These are phyloP conservation scores for Penicillium sp. DNA, from an alignment of 2,329 filamentous ascomycete species.

Conservation along the genomic window DNA sequence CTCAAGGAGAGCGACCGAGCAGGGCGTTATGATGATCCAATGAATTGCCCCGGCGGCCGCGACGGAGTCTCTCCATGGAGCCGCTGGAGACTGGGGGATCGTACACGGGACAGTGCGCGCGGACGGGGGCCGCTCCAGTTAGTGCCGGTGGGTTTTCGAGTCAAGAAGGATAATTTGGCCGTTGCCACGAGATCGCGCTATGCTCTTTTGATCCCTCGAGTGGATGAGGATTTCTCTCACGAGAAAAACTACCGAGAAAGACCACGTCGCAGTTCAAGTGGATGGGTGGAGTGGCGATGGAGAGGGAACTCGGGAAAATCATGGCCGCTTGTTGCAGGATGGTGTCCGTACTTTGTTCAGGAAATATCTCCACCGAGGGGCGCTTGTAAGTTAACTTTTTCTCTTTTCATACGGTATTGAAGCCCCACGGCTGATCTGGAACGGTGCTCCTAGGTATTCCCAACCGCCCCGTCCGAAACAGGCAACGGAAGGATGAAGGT, in stretches of 20 bases:
- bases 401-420: neutral
- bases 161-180: constrained; percentile 3
- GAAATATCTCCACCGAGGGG: too few species aligned
- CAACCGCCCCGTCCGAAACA: constrained; percentile 1
- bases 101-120: constrained; percentile 14
- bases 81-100: constrained; percentile 14
- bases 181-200: constrained; percentile 19
- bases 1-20: constrained; percentile 7
- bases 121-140: constrained; percentile 11
- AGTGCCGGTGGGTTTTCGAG: constrained; percentile 8
- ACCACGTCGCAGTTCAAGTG: constrained; percentile 5
- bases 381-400: neutral
- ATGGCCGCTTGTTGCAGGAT: neutral
- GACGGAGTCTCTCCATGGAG: constrained; percentile 6
- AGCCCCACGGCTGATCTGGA: constrained; percentile 1
- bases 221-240: neutral
- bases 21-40: constrained; percentile 5
- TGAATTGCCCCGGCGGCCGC: neutral
- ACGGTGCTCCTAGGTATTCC: constrained; percentile 1
- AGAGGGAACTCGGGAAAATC: neutral
- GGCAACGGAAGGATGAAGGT: neutral
- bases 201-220: neutral
- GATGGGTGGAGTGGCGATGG: constrained; percentile 2
- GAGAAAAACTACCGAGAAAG: constrained; percentile 1
- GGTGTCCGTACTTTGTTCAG: too few species aligned